A percentile compares a stretch with the other conserved stretches of the same genome.
These are phyloP conservation scores for Helianthus annuus DNA, from an alignment of 129 eudicot genomes.

Conservation along the genomic window HanXRQr2.0-SUNRISE NC_035438.2:7278253-7278752, in stretches of 20 bases:
- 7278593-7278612: slow-evolving; percentile 28
- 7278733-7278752: slow-evolving; percentile 63
- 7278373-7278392: slow-evolving; percentile 69
- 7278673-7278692: slow-evolving; percentile 38
- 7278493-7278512: slow-evolving; percentile 58
- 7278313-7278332: slow-evolving; percentile 51
- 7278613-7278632: slow-evolving; percentile 44
- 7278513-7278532: slow-evolving; percentile 52
- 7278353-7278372: slow-evolving; percentile 70
- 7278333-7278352: slow-evolving; percentile 58
- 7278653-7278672: slow-evolving; percentile 48
- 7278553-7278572: slow-evolving; percentile 21
- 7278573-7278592: slow-evolving; percentile 25
- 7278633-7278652: slow-evolving; percentile 74
- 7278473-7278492: slow-evolving; percentile 75
- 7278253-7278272: slow-evolving; percentile 64
- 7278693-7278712: slow-evolving; percentile 70
- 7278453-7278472: slow-evolving; percentile 71
- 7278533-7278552: slow-evolving; percentile 55
- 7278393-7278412: slow-evolving; percentile 47
- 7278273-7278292: slow-evolving; percentile 57
- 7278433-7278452: slow-evolving; percentile 39
- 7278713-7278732: slow-evolving; percentile 87
- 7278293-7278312: slow-evolving; percentile 73
- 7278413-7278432: slow-evolving; percentile 18